Base-by-base conservation (phyloP, 495 filamentous ascomycete species). In the Aspergillus sclerotioniger region DNA sequence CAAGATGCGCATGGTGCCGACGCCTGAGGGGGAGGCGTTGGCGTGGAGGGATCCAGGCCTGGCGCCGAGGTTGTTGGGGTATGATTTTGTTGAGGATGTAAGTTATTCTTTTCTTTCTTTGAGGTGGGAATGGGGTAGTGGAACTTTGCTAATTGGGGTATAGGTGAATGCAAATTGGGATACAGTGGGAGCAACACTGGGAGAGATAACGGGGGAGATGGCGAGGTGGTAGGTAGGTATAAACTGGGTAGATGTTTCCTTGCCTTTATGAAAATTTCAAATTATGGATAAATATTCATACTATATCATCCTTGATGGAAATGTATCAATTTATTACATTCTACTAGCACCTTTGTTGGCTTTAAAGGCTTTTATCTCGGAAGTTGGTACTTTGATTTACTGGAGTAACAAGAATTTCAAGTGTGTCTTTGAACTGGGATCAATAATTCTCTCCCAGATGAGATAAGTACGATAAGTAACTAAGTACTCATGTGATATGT, bases 31-130 rank as follows among this genome's bases (percentile, higher is more conserved):
- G 2, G 76, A 79, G 55, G 72, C 73, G 10, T 53, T 79, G n/a
- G 76, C 73, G 6, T 80, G 77, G 77, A 62, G 72, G 44, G 75
- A 80, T 58, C 74, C 77, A 3, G 74, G 70, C 8, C 45, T 79
- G 21, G 73, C 70, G 1, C 75, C 73, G 9, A 74, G 70, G 59
- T 52, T 80, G 55, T 33, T 79, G 47, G 76, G 76, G 20, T 78
- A 78, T 60, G 73, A 78, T 54, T 72, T 74, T 62, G 64, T 74
- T 47, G 65, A 60, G 19, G 73, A 77, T 62, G 72, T 77, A 56
- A 35, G 67, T 66, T 7, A 1, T 28, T 12, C 8, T 17, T 13
- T 54, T 19, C 28, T 8, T n/a, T 28, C 0, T 29, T 3, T 35
- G 33, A 6, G 33, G 33, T 49, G 46, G 46, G 17, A 3, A 28